A percentile compares a stretch with the other conserved stretches of the same genome.
phyloP scores from a whole-genome alignment of 176 grass and related monocot species.

The Eragrostis nindensis region DNA sequence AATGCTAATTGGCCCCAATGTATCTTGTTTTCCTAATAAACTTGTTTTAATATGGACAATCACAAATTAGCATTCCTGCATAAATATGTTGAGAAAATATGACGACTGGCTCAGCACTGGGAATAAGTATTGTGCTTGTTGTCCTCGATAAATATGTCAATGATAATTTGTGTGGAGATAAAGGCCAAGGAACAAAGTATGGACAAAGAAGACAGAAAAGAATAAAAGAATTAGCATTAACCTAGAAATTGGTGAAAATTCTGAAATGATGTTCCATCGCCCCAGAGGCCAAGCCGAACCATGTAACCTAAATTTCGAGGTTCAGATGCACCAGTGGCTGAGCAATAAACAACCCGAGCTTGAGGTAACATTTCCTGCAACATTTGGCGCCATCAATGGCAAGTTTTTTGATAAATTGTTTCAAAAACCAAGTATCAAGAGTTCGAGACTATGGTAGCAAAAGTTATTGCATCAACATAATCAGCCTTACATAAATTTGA shows the following conservation, averaged over 20 bases:
- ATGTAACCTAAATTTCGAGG: conserved; percentile 97
- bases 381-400: conserved; percentile 43
- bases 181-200: conserved; percentile 18
- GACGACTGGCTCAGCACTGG: not conserved
- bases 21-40: not conserved
- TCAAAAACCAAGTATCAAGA: conserved; percentile 22
- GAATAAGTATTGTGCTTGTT: conserved; percentile 11
- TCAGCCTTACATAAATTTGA: not conserved
- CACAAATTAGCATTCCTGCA: not conserved
- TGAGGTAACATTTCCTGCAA: conserved; percentile 80
- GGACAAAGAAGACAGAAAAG: not conserved
- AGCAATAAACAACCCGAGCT: conserved; percentile 95
- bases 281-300: conserved; percentile 99
- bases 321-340: conserved; percentile 98
- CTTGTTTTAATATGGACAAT: not conserved
- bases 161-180: conserved; percentile 10
- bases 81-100: conserved; percentile 12
- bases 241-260: conserved; percentile 83
- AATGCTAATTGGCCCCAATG: not conserved
- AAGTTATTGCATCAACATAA: conserved; percentile 12
- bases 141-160: not conserved
- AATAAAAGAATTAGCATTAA: conserved; percentile 42
- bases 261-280: conserved; percentile 75
- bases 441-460: conserved; percentile 15
- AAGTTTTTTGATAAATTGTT: not conserved